Percentiles rank a stretch among this genome's conserved stretches.
These are phyloP conservation scores for Daldinia vernicosa DNA, from an alignment of 495 filamentous ascomycete species.

Conservation along the genomic window DNA sequence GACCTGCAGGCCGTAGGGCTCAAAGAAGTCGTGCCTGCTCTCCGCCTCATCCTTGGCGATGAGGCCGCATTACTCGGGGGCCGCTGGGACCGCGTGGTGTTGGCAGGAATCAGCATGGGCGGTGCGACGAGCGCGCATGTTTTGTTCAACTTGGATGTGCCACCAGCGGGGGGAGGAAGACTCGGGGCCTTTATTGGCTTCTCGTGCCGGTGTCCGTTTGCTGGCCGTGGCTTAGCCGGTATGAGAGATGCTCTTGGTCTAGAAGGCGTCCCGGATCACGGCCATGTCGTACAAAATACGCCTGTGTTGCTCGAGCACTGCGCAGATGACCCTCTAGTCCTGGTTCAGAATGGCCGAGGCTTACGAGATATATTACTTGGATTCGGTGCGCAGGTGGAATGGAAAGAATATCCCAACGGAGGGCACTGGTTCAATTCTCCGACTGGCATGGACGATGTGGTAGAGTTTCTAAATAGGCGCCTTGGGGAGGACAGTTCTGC, in stretches of 20 bases:
- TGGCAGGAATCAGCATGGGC: neutral
- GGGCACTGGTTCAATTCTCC: neutral
- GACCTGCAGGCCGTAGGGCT: neutral
- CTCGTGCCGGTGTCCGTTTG: neutral
- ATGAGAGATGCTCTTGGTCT: neutral
- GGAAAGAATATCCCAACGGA: neutral
- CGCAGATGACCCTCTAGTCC: neutral
- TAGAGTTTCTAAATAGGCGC: neutral
- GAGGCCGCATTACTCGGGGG: neutral
- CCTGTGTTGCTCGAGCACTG: neutral
- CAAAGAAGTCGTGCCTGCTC: neutral
- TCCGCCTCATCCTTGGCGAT: neutral
- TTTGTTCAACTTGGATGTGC: neutral
- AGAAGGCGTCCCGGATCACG: neutral
- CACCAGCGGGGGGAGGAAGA: neutral
- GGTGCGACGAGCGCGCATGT: neutral
- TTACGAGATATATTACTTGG: neutral
- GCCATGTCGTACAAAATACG: neutral
- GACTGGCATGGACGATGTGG: neutral
- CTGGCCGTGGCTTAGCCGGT: neutral
- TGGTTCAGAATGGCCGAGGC: neutral
- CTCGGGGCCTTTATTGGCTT: neutral
- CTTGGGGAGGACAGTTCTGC: neutral
- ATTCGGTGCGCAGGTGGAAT: neutral
- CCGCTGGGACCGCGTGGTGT: neutral